Conservation (phyloP, 495 filamentous ascomycete genomes). For the Alectoria sarmentosa region DNA sequence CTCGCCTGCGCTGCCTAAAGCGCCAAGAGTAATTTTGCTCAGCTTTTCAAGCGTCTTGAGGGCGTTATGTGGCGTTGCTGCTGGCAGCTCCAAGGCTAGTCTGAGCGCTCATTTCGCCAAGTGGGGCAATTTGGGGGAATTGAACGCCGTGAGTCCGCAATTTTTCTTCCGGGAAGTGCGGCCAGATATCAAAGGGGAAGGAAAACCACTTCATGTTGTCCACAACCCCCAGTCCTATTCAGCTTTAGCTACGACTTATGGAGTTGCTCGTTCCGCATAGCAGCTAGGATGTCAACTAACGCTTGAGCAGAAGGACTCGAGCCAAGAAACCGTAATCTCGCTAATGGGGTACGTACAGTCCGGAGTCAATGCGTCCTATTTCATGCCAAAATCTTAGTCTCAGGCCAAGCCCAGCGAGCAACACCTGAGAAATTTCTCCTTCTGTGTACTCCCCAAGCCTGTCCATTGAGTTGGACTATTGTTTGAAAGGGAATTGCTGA, state of each 20-base stretch:
- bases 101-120: constrained; percentile 87
- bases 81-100: constrained; percentile 82
- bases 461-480: neutral
- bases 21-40: constrained; percentile 59
- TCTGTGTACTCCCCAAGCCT: neutral
- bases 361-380: neutral
- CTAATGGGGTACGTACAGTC: constrained; percentile 50
- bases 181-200: neutral
- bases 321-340: constrained; percentile 91
- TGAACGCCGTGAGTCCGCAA: constrained; percentile 66
- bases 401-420: neutral
- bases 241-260: neutral
- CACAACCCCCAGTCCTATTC: neutral
- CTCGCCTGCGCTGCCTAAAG: constrained; percentile 68
- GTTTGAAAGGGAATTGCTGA: neutral
- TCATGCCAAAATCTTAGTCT: neutral
- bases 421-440: neutral
- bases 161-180: neutral
- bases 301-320: constrained; percentile 68
- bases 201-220: neutral
- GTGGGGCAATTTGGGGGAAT: constrained; percentile 83
- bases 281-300: constrained; percentile 7
- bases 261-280: neutral
- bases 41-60: constrained; percentile 70
- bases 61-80: constrained; percentile 82